Evolutionary conservation across 306 rosid genomes (phyloP), one percentile per base, ranked within the genome.

Genomic region (Clitoria ternatea): DNA sequence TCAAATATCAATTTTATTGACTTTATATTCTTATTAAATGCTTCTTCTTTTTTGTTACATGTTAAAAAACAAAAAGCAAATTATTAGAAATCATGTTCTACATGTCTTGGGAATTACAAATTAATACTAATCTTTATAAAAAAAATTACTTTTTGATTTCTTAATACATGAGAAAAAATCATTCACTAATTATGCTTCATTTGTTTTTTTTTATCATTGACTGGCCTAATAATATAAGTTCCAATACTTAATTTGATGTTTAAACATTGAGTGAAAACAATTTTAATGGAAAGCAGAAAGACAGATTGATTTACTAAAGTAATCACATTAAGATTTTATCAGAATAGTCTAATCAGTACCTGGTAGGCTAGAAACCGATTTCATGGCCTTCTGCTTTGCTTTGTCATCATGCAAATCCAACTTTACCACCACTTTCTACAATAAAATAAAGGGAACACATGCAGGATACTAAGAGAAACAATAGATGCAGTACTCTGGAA

Each of bases 341-440:
- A 9, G 3, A 23, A 3, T 53, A 2, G 40, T 32, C 5, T 10
- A 53, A 49, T 8, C 32, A 36, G 40, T 79, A 92, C 96, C 98
- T 74, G 81, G 0, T 22, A 90, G 80, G 54, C 62, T 4, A 14
- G 91, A 88, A 70, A 90, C 96, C 13, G 79, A 70, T 80, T 80
- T 90, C 81, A 92, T 67, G 49, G 96, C 98, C 73, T 88, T 92
- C 60, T 80, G 87, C 75, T 92, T 92, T 26, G 78, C 87, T 72
- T 70, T 90, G 39, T 86, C 91, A 75, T 88, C 91, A 24, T 88
- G 90, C 60, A 92, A 80, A 56, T 83, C 83, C 82, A 90, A 40
- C 74, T 92, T 92, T 79, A 92, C 23, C 61, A 92, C 92, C 50
- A 90, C 77, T 78, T 88, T 92, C 96, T 92, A 82, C 79, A 80